phyloP scores from a whole-genome alignment of 192 early-diverging fungal species.

The Tieghemiomyces parasiticus region DNA sequence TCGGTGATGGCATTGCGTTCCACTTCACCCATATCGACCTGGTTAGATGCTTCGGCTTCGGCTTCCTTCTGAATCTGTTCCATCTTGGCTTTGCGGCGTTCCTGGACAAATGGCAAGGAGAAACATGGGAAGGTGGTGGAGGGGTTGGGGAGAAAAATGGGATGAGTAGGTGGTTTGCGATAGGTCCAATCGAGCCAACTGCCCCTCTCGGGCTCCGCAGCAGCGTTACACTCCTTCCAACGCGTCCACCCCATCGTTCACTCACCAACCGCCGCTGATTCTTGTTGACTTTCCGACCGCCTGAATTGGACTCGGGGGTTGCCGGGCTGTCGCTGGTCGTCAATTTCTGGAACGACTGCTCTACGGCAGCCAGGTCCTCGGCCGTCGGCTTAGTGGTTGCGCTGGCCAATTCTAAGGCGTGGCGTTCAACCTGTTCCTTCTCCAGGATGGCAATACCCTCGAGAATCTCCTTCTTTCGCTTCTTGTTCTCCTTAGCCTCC shows the following conservation, averaged over 20 bases:
- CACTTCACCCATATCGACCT: slow-evolving; percentile 56
- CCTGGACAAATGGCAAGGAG: no score
- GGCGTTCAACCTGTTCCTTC: slow-evolving; percentile 36
- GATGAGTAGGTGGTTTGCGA: not conserved
- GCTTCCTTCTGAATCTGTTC: slow-evolving; percentile 57
- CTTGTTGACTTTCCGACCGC: no score
- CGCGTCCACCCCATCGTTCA: no score
- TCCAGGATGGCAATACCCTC: slow-evolving; percentile 55
- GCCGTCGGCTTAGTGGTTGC: no score
- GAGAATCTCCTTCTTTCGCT: slow-evolving; percentile 77
- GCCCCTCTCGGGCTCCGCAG: no score
- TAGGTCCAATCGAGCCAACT: no score
- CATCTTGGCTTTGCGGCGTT: slow-evolving; percentile 54
- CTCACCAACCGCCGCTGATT: no score
- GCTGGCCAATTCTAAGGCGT: slow-evolving; percentile 43
- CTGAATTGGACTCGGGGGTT: no score
- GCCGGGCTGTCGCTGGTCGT: no score
- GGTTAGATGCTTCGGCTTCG: slow-evolving; percentile 51
- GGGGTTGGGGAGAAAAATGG: not conserved
- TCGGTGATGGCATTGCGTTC: slow-evolving; percentile 54
- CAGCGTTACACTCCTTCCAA: no score
- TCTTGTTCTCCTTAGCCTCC: slow-evolving; percentile 59
- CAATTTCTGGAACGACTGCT: no score
- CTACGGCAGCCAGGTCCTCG: no score
- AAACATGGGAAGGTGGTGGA: not conserved